A percentile compares a stretch with the other conserved stretches of the same genome.
Evolutionary conservation across 495 filamentous ascomycete genomes (phyloP).

Genomic region (Aspergillus olivimuriae): DNA sequence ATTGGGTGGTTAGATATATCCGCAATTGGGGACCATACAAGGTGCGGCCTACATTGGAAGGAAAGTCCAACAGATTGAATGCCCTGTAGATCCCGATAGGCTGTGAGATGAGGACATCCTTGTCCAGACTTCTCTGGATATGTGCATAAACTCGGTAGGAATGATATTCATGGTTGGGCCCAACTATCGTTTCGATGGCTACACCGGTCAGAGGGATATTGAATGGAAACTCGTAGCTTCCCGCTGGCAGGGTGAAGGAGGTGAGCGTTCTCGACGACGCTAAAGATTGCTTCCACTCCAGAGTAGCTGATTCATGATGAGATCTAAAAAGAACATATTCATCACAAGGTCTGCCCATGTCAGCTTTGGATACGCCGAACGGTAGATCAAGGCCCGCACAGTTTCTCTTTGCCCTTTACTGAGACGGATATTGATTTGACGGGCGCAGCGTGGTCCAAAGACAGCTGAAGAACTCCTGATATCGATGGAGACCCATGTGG

Average conservation of each 20-base stretch:
- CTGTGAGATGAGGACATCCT: constrained; percentile 11
- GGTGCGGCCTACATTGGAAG: background rate
- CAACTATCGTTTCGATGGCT: constrained; percentile 13
- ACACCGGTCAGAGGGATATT: constrained; percentile 10
- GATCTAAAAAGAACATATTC: background rate
- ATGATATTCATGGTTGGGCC: constrained; percentile 15
- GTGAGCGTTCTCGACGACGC: constrained; percentile 14
- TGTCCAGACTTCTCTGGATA: constrained; percentile 10
- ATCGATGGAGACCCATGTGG: constrained; percentile 2
- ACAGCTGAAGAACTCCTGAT: constrained; percentile 11
- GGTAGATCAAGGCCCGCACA: constrained; percentile 4
- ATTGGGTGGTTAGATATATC: background rate
- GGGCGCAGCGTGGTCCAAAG: constrained; percentile 2
- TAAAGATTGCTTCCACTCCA: constrained; percentile 8
- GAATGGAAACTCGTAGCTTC: constrained; percentile 22
- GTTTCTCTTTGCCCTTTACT: constrained; percentile 10
- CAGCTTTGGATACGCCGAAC: background rate
- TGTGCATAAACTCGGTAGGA: constrained; percentile 16
- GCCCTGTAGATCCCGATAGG: constrained; percentile 8
- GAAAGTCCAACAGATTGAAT: background rate
- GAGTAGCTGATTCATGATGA: constrained; percentile 10
- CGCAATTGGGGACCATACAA: background rate
- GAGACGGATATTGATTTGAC: constrained; percentile 14
- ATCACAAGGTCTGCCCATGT: constrained; percentile 4
- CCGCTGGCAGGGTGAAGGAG: constrained; percentile 16